A percentile compares a stretch with the other conserved stretches of the same genome.
Conservation (phyloP, 495 filamentous ascomycete species). For the Penicillium goetzii region DNA sequence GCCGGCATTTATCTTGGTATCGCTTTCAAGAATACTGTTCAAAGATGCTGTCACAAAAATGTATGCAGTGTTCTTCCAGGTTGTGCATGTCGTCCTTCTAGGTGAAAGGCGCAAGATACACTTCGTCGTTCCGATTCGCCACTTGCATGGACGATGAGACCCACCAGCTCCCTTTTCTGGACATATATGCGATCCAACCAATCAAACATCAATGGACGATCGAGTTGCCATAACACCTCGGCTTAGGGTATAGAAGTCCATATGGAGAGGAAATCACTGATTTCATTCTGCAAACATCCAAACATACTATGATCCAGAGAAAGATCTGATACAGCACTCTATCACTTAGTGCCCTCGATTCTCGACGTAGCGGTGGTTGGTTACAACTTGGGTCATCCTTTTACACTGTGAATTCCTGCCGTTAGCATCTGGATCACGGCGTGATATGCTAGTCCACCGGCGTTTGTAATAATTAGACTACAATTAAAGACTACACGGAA, state of each 20-base stretch:
- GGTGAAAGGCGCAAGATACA: background rate
- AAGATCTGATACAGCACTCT: too few species aligned
- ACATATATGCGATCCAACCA: slow-evolving; percentile 15
- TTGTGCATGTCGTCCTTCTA: slow-evolving; percentile 1
- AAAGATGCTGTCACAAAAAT: background rate
- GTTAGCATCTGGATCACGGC: background rate
- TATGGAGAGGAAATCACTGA: background rate
- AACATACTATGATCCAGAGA: background rate
- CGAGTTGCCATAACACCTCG: background rate
- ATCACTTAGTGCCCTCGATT: too few species aligned
- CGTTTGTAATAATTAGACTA: background rate
- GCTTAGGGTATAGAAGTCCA: background rate
- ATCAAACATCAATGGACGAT: background rate
- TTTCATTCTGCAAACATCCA: background rate
- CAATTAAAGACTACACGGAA: background rate
- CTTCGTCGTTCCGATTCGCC: slow-evolving; percentile 10
- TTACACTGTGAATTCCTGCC: background rate
- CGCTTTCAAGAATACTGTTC: background rate
- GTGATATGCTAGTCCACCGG: background rate
- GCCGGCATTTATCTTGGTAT: background rate
- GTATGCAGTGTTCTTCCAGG: background rate
- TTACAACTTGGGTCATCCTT: too few species aligned
- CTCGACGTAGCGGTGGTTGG: too few species aligned
- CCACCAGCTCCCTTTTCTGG: slow-evolving; percentile 8
- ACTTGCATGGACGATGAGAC: background rate